Percentiles rank a stretch among this genome's conserved stretches.
Evolutionary conservation across 2,329 filamentous ascomycete genomes (phyloP).

Genomic region (Xylariaceae sp.): DNA sequence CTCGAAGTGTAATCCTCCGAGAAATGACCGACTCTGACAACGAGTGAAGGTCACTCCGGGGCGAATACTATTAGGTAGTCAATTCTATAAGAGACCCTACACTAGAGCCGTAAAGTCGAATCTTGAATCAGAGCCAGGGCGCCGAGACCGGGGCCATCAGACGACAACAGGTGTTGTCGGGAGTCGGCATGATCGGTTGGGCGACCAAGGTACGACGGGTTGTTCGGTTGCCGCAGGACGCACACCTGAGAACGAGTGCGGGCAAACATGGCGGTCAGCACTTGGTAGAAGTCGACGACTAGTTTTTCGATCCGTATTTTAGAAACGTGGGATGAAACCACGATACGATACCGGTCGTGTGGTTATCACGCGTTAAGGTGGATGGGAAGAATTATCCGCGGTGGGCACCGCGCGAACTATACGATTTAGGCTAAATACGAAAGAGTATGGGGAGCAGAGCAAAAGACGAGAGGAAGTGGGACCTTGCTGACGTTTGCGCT

Average conservation of each 20-base stretch:
- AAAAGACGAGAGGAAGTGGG: too few species aligned
- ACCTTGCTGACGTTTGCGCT: too few species aligned
- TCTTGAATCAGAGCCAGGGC: neutral
- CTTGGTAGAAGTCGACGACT: neutral
- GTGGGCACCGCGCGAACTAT: constrained; percentile 16
- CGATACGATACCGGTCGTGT: constrained; percentile 2
- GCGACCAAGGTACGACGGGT: neutral
- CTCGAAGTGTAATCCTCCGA: too few species aligned
- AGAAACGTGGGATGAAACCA: constrained; percentile 16
- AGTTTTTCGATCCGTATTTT: too few species aligned
- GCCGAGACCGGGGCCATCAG: neutral
- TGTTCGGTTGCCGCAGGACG: neutral
- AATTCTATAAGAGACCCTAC: neutral
- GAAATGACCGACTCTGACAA: too few species aligned
- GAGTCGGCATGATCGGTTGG: neutral
- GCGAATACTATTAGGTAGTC: neutral
- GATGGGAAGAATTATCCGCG: constrained; percentile 22
- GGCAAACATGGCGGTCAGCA: neutral
- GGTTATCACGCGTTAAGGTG: constrained; percentile 5
- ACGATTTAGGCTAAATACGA: constrained; percentile 24
- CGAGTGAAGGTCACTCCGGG: too few species aligned
- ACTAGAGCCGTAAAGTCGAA: neutral
- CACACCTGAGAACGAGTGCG: neutral
- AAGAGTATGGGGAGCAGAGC: too few species aligned
- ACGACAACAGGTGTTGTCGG: neutral